These are phyloP conservation scores for Fusarium torreyae DNA, from an alignment of 2,329 filamentous ascomycete genomes.

Conservation along the genomic window DNA sequence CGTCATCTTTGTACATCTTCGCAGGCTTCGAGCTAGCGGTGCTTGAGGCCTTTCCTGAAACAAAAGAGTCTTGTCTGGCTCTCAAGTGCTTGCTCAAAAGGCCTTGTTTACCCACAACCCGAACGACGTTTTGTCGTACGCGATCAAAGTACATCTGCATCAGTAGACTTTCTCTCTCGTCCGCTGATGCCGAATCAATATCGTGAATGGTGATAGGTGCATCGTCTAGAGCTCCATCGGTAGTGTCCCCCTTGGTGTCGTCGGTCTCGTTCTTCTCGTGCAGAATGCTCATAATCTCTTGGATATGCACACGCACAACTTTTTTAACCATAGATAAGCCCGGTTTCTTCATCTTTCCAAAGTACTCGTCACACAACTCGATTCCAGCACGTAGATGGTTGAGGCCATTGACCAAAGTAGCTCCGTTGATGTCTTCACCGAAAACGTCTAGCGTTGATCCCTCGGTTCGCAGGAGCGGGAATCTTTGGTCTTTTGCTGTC, in stretches of 20 bases:
- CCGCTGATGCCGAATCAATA: constrained; percentile 30
- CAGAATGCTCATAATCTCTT: constrained; percentile 31
- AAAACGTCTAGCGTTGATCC: constrained; percentile 31
- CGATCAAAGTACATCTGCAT: constrained; percentile 36
- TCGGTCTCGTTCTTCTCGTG: constrained; percentile 25
- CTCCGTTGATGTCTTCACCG: constrained; percentile 29
- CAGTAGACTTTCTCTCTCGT: constrained; percentile 27
- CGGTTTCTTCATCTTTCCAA: constrained; percentile 22
- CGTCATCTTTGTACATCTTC: not conserved
- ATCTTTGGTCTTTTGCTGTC: constrained; percentile 28
- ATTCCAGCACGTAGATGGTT: constrained; percentile 29
- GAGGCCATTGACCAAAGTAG: constrained; percentile 31
- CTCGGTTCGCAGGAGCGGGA: constrained; percentile 21
- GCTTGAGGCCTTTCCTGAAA: not conserved
- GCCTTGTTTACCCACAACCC: constrained; percentile 7
- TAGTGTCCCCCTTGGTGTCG: not conserved
- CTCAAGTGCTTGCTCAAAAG: constrained; percentile 22
- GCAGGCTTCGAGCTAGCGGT: not conserved
- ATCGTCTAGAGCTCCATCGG: not conserved
- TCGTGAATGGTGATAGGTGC: constrained; percentile 19
- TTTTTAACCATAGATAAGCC: constrained; percentile 20
- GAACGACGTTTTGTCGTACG: constrained; percentile 28
- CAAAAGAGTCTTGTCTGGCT: not conserved
- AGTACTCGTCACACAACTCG: constrained; percentile 31
- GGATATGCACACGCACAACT: constrained; percentile 32